phyloP scores from a whole-genome alignment of 2,329 filamentous ascomycete genomes.

The Ciborinia camelliae region DNA sequence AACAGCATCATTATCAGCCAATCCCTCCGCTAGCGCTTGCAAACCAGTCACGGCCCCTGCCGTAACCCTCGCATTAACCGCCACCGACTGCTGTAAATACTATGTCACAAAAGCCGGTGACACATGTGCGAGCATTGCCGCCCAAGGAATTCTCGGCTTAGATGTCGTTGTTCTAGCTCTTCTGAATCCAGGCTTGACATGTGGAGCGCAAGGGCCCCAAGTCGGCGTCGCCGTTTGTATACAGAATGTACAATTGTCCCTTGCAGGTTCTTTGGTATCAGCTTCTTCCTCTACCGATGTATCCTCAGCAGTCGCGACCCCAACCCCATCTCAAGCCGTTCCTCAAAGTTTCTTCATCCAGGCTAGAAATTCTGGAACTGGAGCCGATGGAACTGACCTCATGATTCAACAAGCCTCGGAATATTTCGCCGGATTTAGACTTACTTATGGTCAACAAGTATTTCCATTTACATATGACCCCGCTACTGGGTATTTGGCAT shows the following conservation, averaged over 20 bases:
- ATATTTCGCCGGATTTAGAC: slow-evolving; percentile 8
- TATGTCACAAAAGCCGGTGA: neutral
- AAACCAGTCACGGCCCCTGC: neutral
- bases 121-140: neutral
- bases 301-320: neutral
- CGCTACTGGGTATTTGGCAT: neutral
- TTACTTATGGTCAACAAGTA: neutral
- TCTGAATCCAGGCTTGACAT: slow-evolving; percentile 6
- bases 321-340: neutral
- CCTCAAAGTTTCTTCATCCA: neutral
- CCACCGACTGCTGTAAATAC: neutral
- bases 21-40: neutral
- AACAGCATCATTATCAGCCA: neutral
- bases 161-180: neutral
- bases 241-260: neutral
- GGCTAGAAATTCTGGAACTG: neutral
- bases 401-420: neutral
- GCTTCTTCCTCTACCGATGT: neutral
- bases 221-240: slow-evolving; percentile 2
- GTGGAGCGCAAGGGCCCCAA: neutral
- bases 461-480: slow-evolving; percentile 3
- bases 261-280: neutral
- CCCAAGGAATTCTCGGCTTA: neutral
- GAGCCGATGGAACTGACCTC: neutral
- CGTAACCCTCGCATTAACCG: neutral